Evolutionary conservation across 768 basidiomycete species (phyloP), one percentile per base, ranked within the genome.

Genomic region (Russula earlei): DNA sequence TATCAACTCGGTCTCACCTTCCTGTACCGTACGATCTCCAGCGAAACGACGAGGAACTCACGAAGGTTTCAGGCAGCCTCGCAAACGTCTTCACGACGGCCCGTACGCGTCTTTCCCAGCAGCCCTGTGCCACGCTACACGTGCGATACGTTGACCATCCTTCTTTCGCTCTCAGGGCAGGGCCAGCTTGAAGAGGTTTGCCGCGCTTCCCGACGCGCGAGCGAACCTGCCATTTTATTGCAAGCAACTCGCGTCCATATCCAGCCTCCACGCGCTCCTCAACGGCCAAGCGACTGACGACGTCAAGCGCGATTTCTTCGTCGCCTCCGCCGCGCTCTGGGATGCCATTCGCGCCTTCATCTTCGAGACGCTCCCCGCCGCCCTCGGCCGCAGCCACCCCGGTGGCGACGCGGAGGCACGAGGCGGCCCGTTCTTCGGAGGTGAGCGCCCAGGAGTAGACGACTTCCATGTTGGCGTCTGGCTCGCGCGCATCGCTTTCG

Each of bases 391-490:
- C 14, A n/a, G n/a, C n/a, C n/a, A n/a, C n/a, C n/a, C n/a, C n/a
- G n/a, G n/a, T n/a, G n/a, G n/a, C n/a, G n/a, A n/a, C n/a, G n/a
- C n/a, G n/a, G n/a, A n/a, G n/a, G n/a, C n/a, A n/a, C n/a, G n/a
- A n/a, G n/a, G n/a, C n/a, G 69, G 67, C 9, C 72, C 72, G 4
- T 82, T 81, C 68, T 68, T 79, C 37, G 75, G 73, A 19, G 80
- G 78, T 9, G 71, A 65, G 4, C 60, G 50, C 38, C 77, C 78
- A 0, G 74, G 78, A 9, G 77, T 79, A 63, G 78, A 77, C 52
- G 81, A 80, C 62, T 79, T 77, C 68, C 79, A 80, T 66, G 67
- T 82, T 40, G 75, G 59, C 6, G 77, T 72, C 8, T 82, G 77
- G 80, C 66, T 82, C 29, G 74, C 77, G 24, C 74, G 77, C 29